phyloP scores from a whole-genome alignment of 495 filamentous ascomycete genomes.

The Hypoxylon lenormandii region DNA sequence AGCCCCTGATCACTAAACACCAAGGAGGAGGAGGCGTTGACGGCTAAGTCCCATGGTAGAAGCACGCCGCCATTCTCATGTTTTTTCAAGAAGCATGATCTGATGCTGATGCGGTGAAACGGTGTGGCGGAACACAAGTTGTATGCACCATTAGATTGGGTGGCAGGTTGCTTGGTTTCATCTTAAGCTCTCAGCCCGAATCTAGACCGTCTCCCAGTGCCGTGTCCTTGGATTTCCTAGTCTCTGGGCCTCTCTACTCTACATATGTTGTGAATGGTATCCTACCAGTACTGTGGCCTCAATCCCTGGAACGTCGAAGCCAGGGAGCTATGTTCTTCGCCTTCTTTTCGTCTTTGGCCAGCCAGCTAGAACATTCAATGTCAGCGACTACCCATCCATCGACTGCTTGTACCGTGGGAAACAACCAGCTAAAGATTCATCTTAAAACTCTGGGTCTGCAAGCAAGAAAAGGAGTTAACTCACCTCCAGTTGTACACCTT shows the following conservation, averaged over 20 bases:
- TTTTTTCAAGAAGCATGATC: constrained; percentile 29
- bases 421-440: constrained; percentile 1
- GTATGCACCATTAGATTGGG: constrained; percentile 14
- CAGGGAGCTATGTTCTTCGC: constrained; percentile 46
- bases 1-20: constrained; percentile 12
- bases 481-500: constrained; percentile 89
- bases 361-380: constrained; percentile 34
- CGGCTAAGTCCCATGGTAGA: too few species aligned
- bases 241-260: constrained; percentile 6
- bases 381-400: constrained; percentile 21
- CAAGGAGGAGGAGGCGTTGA: background rate
- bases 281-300: constrained; percentile 52
- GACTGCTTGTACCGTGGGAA: background rate
- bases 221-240: constrained; percentile 7
- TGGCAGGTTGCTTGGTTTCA: constrained; percentile 10
- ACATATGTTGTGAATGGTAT: background rate
- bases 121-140: constrained; percentile 1
- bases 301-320: constrained; percentile 49
- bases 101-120: constrained; percentile 35
- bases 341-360: constrained; percentile 46
- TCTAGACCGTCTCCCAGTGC: constrained; percentile 34
- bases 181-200: constrained; percentile 10
- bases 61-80: background rate
- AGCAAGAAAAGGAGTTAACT: constrained; percentile 45
- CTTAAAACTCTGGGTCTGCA: constrained; percentile 14